Evolutionary conservation across 2,329 filamentous ascomycete species (phyloP).

Genomic region (Venturia effusa): DNA sequence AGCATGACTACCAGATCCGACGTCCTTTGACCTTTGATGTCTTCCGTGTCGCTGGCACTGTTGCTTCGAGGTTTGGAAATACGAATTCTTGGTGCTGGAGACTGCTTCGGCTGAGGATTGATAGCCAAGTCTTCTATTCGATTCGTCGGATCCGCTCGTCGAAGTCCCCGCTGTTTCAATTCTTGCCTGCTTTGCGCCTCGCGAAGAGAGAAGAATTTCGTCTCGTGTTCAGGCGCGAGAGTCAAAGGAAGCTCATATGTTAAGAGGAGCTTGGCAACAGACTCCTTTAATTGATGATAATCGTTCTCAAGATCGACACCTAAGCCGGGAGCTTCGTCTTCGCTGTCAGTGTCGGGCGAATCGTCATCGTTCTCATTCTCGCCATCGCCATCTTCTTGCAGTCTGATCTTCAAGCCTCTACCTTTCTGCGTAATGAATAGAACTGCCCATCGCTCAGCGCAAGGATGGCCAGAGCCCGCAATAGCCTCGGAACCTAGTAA

Average conservation of each 20-base stretch:
- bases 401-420: slow-evolving; percentile 55
- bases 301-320: slow-evolving; percentile 59
- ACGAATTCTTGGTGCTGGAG: background rate
- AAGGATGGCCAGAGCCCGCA: slow-evolving; percentile 63
- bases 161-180: slow-evolving; percentile 1
- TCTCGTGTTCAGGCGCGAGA: slow-evolving; percentile 47
- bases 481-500: slow-evolving; percentile 52
- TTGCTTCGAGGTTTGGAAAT: slow-evolving; percentile 20
- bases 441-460: slow-evolving; percentile 72
- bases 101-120: slow-evolving; percentile 26
- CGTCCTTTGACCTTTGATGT: slow-evolving; percentile 27
- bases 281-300: slow-evolving; percentile 70
- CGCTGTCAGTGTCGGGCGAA: slow-evolving; percentile 36
- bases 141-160: slow-evolving; percentile 10
- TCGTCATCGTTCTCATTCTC: slow-evolving; percentile 53
- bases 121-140: slow-evolving; percentile 23
- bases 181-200: slow-evolving; percentile 41
- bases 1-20: slow-evolving; percentile 60
- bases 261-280: slow-evolving; percentile 68
- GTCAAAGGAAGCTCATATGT: slow-evolving; percentile 71
- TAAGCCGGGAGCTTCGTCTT: slow-evolving; percentile 32
- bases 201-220: slow-evolving; percentile 56
- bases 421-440: slow-evolving; percentile 69
- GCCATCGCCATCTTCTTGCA: slow-evolving; percentile 59
- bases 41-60: slow-evolving; percentile 24